Evolutionary conservation across 2,329 filamentous ascomycete genomes (phyloP), one percentile per base, ranked within the genome.

Genomic region (Monascus ruber): DNA sequence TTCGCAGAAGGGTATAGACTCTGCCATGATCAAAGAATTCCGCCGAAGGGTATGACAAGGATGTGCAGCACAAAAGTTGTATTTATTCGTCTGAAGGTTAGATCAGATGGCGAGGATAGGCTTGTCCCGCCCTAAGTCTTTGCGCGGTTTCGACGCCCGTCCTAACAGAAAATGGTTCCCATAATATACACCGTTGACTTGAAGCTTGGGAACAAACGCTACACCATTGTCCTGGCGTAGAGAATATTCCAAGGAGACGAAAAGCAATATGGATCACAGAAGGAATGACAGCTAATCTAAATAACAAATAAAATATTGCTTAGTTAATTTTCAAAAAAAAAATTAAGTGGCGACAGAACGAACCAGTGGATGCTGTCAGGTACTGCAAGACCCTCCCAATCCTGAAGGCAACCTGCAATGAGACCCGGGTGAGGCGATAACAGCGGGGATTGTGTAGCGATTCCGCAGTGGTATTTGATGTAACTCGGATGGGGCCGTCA

Each of bases 1-100:
- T 8, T 73, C 69, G 7, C 41, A 39, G 24, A 50, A 41, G 17
- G 42, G 40, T 10, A 52, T 50, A 38, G 55, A 49, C 47, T 65
- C 64, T 36, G 59, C 54, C 63, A 67, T 65, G 11, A 34, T 44
- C 41, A 26, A 26, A 36, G 26, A 24, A 25, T 5, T 25, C 10
- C 17, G 17, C 17, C 17, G 17, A 17, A 17, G 17, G 3, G 17
- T 17, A 17, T 17, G 17, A 17, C 17, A 17, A 17, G 17, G 17
- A 17, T 17, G 17, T 17, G 17, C 17, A 17, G 17, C 17, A 17
- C 17, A 17, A 17, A 17, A 17, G 17, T 17, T 17, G 17, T 17
- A 17, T 17, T 17, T 17, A 17, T 17, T 17, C 3, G 17, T 17
- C 17, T 17, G 17, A 17, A 17, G 17, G 17, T 17, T 17, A 17